Evolutionary conservation across 345 rosid genomes (phyloP).

Genomic region (Eucalyptus shirleyi): DNA sequence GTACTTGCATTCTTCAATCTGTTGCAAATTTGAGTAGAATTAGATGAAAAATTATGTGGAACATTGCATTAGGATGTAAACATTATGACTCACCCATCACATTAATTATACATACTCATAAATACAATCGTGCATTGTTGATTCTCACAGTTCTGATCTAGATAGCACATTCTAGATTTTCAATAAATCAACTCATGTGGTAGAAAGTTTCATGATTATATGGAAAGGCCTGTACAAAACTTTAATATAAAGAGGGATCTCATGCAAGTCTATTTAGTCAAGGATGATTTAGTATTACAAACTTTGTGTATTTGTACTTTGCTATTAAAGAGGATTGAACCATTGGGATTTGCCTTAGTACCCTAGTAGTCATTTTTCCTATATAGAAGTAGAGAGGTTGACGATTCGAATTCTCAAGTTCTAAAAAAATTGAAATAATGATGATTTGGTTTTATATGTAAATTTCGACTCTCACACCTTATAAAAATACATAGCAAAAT

Average conservation of each 20-base stretch:
- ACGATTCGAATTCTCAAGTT: too few relatives aligned
- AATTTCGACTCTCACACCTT: accelerated
- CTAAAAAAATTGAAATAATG: too few relatives aligned
- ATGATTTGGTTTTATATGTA: accelerated
- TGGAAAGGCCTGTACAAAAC: not conserved
- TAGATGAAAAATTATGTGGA: not conserved
- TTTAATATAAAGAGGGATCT: not conserved
- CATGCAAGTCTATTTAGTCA: not conserved
- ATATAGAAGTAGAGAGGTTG: too few relatives aligned
- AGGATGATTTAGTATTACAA: not conserved
- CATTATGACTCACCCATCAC: not conserved
- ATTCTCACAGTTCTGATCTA: not conserved
- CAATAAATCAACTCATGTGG: not conserved
- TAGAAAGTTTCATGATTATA: not conserved
- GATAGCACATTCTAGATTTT: not conserved
- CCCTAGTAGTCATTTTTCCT: accelerated
- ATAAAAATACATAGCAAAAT: accelerated
- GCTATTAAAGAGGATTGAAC: not conserved
- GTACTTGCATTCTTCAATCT: not conserved
- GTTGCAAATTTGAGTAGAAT: not conserved
- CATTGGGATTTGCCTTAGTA: accelerated
- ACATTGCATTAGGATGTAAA: not conserved
- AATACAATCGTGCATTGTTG: not conserved
- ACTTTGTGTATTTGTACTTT: not conserved
- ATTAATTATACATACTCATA: not conserved